These are phyloP conservation scores for Petrea volubilis DNA, from an alignment of 257 asterid species.

Conservation along the genomic window DNA sequence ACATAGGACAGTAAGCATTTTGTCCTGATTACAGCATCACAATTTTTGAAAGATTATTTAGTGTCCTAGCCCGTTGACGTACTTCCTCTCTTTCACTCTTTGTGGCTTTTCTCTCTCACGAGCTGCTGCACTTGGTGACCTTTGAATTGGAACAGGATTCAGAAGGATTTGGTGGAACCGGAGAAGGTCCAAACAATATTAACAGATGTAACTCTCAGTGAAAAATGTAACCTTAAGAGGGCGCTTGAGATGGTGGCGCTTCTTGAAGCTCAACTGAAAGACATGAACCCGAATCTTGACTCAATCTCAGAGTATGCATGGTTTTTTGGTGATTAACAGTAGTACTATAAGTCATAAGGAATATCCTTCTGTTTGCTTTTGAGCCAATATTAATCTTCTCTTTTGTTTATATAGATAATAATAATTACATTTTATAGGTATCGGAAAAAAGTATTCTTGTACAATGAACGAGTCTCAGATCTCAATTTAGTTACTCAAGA, in stretches of 20 bases:
- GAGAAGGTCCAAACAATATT: constrained; percentile 76
- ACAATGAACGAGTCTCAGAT: constrained; percentile 83
- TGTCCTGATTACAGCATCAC: constrained; percentile 6
- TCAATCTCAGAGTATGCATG: constrained; percentile 83
- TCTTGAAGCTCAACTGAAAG: constrained; percentile 92
- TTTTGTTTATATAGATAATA: constrained; percentile 3
- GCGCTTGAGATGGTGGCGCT: constrained; percentile 87
- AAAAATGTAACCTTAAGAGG: constrained; percentile 59
- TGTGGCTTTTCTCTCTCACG: neutral
- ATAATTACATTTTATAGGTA: constrained; percentile 47
- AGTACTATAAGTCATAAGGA: neutral
- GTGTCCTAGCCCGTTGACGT: neutral
- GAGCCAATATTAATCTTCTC: neutral
- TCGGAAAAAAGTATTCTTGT: constrained; percentile 68
- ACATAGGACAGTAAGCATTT: constrained; percentile 83
- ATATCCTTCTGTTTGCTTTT: neutral
- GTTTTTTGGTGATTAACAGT: constrained; percentile 3
- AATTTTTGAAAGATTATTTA: neutral
- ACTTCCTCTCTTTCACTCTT: neutral
- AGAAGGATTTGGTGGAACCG: constrained; percentile 82
- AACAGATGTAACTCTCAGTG: constrained; percentile 60
- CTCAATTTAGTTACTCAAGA: constrained; percentile 79
- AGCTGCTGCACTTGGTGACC: neutral
- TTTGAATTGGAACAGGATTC: constrained; percentile 56
- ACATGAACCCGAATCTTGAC: constrained; percentile 96